Conservation (phyloP, 805 yeast genomes). For the Dipodascopsis tothii region DNA sequence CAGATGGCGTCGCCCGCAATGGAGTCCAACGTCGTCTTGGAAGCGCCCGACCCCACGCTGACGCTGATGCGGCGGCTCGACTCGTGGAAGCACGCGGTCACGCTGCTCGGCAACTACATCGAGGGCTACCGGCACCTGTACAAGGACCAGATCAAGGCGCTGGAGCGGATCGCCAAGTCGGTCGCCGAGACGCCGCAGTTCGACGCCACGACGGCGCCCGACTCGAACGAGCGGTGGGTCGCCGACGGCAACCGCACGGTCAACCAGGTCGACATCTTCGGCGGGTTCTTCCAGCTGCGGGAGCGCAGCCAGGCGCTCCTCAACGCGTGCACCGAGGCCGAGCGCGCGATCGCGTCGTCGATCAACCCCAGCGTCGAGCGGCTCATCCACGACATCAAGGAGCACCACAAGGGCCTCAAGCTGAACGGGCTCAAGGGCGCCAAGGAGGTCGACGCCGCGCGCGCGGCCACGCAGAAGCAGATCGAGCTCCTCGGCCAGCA, state of each 20-base stretch:
- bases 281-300: constrained; percentile 32
- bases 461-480: constrained; percentile 33
- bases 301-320: constrained; percentile 31
- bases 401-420: constrained; percentile 39
- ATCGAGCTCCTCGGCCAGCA: constrained; percentile 34
- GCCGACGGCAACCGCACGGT: constrained; percentile 9
- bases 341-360: constrained; percentile 33
- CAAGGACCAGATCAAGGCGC: constrained; percentile 26
- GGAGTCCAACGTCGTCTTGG: constrained; percentile 23
- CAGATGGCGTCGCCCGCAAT: too few species aligned
- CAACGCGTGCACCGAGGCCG: constrained; percentile 36
- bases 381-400: constrained; percentile 35
- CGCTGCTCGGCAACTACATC: constrained; percentile 28
- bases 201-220: constrained; percentile 20
- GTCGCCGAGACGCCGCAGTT: constrained; percentile 33
- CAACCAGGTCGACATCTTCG: constrained; percentile 29
- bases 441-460: constrained; percentile 35
- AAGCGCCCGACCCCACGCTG: constrained; percentile 33
- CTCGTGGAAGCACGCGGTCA: constrained; percentile 34
- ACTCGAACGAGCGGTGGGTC: constrained; percentile 12
- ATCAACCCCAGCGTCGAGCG: constrained; percentile 41
- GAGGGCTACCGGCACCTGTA: constrained; percentile 29
- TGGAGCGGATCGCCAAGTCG: constrained; percentile 33
- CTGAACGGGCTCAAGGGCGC: constrained; percentile 32
- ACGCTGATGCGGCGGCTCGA: constrained; percentile 34